These are phyloP conservation scores for Candida andamanensis DNA, from an alignment of 805 yeast species.

Conservation along the genomic window DNA sequence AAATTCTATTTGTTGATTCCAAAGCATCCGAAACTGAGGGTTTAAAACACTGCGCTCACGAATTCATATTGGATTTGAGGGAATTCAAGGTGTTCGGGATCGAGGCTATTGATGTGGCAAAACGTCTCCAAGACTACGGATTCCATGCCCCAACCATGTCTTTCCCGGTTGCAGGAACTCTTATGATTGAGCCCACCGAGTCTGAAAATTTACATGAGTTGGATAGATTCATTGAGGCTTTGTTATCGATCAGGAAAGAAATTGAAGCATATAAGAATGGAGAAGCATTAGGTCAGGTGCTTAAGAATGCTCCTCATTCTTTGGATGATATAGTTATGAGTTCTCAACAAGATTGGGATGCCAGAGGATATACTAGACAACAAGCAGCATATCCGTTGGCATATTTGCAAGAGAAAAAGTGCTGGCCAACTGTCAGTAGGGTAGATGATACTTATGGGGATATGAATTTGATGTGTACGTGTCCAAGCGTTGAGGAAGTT, in stretches of 20 bases:
- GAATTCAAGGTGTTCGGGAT: slow-evolving; percentile 74
- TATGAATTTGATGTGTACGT: slow-evolving; percentile 85
- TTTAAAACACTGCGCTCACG: slow-evolving; percentile 87
- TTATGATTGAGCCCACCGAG: slow-evolving; percentile 98
- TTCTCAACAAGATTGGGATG: slow-evolving; percentile 63
- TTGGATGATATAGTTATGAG: slow-evolving; percentile 68
- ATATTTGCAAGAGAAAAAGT: slow-evolving; percentile 67
- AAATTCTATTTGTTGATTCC: slow-evolving; percentile 67
- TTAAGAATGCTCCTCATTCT: slow-evolving; percentile 92
- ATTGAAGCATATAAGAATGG: slow-evolving; percentile 68
- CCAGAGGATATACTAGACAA: slow-evolving; percentile 85
- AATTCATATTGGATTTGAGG: slow-evolving; percentile 88
- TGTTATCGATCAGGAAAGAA: slow-evolving; percentile 78
- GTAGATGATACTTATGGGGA: slow-evolving; percentile 95
- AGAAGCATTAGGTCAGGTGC: slow-evolving; percentile 58
- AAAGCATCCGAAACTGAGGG: slow-evolving; percentile 31
- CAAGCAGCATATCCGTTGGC: slow-evolving; percentile 90
- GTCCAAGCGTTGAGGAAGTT: slow-evolving; percentile 80
- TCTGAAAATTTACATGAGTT: slow-evolving; percentile 84
- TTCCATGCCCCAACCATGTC: slow-evolving; percentile 99
- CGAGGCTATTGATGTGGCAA: slow-evolving; percentile 95
- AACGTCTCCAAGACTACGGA: slow-evolving; percentile 95
- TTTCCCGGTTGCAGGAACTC: slow-evolving; percentile 95
- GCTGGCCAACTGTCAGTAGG: slow-evolving; percentile 95
- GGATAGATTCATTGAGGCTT: slow-evolving; percentile 83